phyloP scores from a whole-genome alignment of 2,329 filamentous ascomycete genomes.

The Fusarium lyarnte region DNA sequence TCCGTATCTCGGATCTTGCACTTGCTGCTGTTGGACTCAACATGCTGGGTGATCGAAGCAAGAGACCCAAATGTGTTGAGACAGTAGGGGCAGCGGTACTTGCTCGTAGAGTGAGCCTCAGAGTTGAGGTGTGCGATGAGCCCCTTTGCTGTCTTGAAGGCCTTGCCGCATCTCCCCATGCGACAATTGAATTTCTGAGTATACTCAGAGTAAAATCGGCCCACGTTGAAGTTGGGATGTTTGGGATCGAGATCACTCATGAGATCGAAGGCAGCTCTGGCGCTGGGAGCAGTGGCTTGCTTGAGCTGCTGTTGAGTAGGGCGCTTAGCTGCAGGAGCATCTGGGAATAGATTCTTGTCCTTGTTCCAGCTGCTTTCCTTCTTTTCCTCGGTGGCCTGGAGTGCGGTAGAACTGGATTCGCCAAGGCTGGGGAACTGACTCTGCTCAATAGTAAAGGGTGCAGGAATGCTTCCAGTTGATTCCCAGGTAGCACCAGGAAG shows the following conservation, averaged over 20 bases:
- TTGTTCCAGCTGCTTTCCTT: slow-evolving; percentile 22
- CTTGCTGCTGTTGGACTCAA: slow-evolving; percentile 54
- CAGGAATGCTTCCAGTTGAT: neutral
- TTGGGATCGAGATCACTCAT: slow-evolving; percentile 56
- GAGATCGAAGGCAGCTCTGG: slow-evolving; percentile 10
- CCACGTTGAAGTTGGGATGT: slow-evolving; percentile 57
- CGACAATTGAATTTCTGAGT: slow-evolving; percentile 64
- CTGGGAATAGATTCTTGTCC: slow-evolving; percentile 37
- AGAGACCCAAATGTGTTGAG: slow-evolving; percentile 52
- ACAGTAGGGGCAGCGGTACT: slow-evolving; percentile 58
- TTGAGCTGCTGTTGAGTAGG: slow-evolving; percentile 35
- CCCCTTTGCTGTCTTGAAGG: slow-evolving; percentile 46
- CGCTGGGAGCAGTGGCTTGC: slow-evolving; percentile 17
- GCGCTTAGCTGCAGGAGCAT: slow-evolving; percentile 32
- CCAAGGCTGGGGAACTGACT: slow-evolving; percentile 31
- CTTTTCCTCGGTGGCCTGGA: slow-evolving; percentile 6
- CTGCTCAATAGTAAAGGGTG: slow-evolving; percentile 11
- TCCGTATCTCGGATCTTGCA: slow-evolving; percentile 57
- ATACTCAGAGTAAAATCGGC: slow-evolving; percentile 56
- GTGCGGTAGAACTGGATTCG: neutral
- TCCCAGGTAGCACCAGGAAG: neutral
- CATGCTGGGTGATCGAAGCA: slow-evolving; percentile 58
- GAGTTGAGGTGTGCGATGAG: slow-evolving; percentile 58
- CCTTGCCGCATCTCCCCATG: slow-evolving; percentile 59
- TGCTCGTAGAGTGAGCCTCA: slow-evolving; percentile 49